These are phyloP conservation scores for Apiospora saccharicola DNA, from an alignment of 2,329 filamentous ascomycete species.

Conservation along the genomic window DNA sequence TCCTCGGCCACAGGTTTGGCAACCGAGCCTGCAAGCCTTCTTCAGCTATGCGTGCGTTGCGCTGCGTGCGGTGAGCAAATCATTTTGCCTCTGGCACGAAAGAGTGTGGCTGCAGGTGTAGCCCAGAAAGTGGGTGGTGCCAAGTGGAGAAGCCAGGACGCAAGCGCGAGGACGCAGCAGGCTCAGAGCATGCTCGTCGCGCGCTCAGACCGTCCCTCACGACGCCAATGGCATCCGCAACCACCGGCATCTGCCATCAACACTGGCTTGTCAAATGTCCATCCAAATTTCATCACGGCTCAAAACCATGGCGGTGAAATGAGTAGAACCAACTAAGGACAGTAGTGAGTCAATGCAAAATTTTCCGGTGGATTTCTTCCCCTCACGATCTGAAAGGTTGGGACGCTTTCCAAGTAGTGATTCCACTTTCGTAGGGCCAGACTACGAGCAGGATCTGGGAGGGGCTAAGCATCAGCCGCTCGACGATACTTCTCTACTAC, in stretches of 20 bases:
- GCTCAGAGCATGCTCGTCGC: neutral
- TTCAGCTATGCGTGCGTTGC: neutral
- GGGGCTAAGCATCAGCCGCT: neutral
- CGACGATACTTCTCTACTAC: neutral
- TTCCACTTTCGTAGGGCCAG: neutral
- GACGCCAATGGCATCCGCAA: neutral
- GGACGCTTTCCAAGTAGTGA: neutral
- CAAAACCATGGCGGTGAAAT: conserved; percentile 5
- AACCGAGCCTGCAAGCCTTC: neutral
- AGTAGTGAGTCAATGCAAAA: neutral
- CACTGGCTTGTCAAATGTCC: neutral
- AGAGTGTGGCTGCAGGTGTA: neutral
- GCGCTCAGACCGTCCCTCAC: neutral
- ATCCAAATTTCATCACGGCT: neutral
- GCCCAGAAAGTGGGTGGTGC: neutral
- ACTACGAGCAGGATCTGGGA: neutral
- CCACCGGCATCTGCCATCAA: neutral
- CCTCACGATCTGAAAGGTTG: conserved; percentile 7
- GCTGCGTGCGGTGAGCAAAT: neutral
- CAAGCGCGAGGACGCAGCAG: neutral
- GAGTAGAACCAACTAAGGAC: neutral
- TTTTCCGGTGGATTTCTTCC: conserved; percentile 8
- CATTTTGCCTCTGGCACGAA: neutral
- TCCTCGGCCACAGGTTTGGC: neutral
- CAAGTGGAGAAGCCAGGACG: conserved; percentile 5